These are phyloP conservation scores for Daldinia grandis DNA, from an alignment of 495 filamentous ascomycete genomes.

Conservation along the genomic window DNA sequence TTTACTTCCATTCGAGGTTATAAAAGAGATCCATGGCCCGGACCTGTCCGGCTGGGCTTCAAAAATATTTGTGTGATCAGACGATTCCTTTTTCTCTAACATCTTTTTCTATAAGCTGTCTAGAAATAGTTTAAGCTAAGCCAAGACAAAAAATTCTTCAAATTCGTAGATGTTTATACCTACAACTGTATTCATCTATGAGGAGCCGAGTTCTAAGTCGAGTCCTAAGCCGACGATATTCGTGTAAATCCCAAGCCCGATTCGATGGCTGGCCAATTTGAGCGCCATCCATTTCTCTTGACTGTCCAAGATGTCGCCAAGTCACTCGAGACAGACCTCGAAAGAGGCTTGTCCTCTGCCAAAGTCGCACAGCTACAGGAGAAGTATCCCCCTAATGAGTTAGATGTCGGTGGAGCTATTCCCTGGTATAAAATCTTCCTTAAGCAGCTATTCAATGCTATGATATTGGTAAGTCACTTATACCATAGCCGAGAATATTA, in stretches of 20 bases:
- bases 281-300: slow-evolving; percentile 62
- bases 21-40: slow-evolving; percentile 18
- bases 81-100: not conserved
- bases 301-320: slow-evolving; percentile 60
- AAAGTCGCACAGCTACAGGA: slow-evolving; percentile 59
- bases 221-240: slow-evolving; percentile 18
- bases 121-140: slow-evolving; percentile 1
- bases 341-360: slow-evolving; percentile 63
- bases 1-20: slow-evolving; percentile 13
- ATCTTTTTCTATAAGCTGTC: not conserved
- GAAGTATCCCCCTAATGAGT: slow-evolving; percentile 67
- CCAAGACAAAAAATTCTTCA: slow-evolving; percentile 2
- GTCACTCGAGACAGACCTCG: slow-evolving; percentile 62
- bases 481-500: not conserved
- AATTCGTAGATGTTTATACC: not conserved
- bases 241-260: slow-evolving; percentile 7
- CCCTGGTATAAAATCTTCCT: slow-evolving; percentile 71
- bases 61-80: not conserved
- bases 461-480: slow-evolving; percentile 64
- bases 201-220: slow-evolving; percentile 8
- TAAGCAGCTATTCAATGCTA: slow-evolving; percentile 72
- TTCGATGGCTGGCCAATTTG: slow-evolving; percentile 54
- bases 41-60: not conserved
- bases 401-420: slow-evolving; percentile 67
- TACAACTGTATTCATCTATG: slow-evolving; percentile 13